A percentile compares a stretch with the other conserved stretches of the same genome.
phyloP scores from a whole-genome alignment of 192 early-diverging fungal species.

The Backusella sp. region DNA sequence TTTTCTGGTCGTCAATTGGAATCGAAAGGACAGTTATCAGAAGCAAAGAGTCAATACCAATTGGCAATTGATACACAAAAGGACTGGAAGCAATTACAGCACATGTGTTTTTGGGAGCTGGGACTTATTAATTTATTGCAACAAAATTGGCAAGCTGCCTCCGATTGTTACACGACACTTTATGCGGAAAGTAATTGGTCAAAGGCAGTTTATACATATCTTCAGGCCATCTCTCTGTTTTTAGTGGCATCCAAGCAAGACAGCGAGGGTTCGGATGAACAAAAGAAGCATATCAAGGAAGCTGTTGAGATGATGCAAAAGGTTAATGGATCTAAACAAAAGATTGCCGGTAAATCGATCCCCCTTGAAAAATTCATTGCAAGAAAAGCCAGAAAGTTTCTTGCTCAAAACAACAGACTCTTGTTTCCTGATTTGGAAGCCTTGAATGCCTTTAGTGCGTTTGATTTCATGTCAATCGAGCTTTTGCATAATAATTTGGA shows the following conservation, averaged over 20 bases:
- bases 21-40: conserved; percentile 51
- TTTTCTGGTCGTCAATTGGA: conserved; percentile 65
- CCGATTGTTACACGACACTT: conserved; percentile 60
- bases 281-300: conserved; percentile 9
- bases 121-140: conserved; percentile 64
- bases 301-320: conserved; percentile 58
- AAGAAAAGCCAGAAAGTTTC: conserved; percentile 78
- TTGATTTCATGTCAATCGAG: conserved; percentile 65
- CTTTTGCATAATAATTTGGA: conserved; percentile 42
- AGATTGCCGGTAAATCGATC: conserved; percentile 83
- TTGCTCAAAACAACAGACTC: conserved; percentile 62
- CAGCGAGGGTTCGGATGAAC: conserved; percentile 42
- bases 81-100: conserved; percentile 76
- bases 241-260: conserved; percentile 3
- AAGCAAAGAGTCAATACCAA: conserved; percentile 61
- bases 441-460: conserved; percentile 67
- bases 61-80: conserved; percentile 52
- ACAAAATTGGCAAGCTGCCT: conserved; percentile 58
- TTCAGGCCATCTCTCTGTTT: conserved; percentile 64
- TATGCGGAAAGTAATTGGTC: conserved; percentile 84
- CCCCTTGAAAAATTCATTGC: conserved; percentile 88
- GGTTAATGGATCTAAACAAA: conserved; percentile 67
- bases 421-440: conserved; percentile 79
- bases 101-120: conserved; percentile 84
- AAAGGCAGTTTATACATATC: conserved; percentile 77